Evolutionary conservation across 2,329 filamentous ascomycete genomes (phyloP).

Genomic region (Rosellinia necatrix): DNA sequence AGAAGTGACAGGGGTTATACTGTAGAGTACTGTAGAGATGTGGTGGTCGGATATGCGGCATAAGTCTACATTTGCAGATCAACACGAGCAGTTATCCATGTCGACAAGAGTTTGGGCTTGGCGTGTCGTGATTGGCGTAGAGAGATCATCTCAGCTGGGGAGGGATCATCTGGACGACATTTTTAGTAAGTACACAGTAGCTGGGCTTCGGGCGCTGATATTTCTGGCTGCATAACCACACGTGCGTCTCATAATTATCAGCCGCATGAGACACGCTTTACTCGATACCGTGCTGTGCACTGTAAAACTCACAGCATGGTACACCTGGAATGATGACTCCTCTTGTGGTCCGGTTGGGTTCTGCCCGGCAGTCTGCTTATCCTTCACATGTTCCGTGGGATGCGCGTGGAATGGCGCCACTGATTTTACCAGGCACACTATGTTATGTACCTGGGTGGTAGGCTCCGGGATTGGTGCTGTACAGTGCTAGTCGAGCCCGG

Average conservation of each 20-base stretch:
- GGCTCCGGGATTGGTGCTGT: too few species aligned
- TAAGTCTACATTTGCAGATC: constrained; percentile 7
- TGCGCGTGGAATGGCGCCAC: neutral
- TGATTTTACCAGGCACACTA: too few species aligned
- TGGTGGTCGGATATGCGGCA: constrained; percentile 29
- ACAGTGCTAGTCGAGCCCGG: too few species aligned
- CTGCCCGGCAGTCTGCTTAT: neutral
- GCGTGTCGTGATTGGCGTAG: constrained; percentile 13
- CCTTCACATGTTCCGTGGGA: neutral
- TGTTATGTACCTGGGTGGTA: too few species aligned
- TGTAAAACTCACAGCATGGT: too few species aligned
- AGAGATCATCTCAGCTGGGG: constrained; percentile 3
- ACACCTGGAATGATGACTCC: neutral
- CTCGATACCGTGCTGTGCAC: neutral
- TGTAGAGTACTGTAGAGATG: too few species aligned
- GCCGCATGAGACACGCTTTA: too few species aligned
- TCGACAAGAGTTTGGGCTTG: neutral
- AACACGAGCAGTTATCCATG: neutral
- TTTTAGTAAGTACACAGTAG: neutral
- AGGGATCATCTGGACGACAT: neutral
- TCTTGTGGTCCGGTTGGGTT: neutral
- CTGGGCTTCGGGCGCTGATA: neutral
- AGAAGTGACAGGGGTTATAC: constrained; percentile 10
- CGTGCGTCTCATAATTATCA: too few species aligned
- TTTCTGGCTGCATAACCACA: too few species aligned